Evolutionary conservation across 2,329 filamentous ascomycete species (phyloP).

Genomic region (Zymoseptoria ardabiliae): DNA sequence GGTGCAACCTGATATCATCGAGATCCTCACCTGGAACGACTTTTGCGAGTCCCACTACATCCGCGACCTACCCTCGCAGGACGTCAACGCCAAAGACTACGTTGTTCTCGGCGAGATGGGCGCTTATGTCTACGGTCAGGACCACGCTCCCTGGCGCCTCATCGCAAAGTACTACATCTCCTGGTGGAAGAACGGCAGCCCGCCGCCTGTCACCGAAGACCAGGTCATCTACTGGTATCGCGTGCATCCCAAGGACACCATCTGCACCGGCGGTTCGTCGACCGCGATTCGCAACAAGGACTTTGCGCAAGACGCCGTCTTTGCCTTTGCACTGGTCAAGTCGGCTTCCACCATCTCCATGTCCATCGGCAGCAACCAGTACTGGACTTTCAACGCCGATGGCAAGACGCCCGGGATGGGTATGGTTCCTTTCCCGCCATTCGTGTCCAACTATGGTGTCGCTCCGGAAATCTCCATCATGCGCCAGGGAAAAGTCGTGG

Average conservation of each 20-base stretch:
- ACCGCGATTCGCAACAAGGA: constrained; percentile 28
- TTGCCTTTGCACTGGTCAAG: constrained; percentile 32
- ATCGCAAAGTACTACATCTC: constrained; percentile 33
- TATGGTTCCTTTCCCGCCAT: constrained; percentile 28
- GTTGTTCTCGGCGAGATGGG: constrained; percentile 29
- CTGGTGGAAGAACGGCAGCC: constrained; percentile 31
- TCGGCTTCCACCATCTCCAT: constrained; percentile 27
- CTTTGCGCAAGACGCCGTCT: constrained; percentile 31
- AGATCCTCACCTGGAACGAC: constrained; percentile 35
- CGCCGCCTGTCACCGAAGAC: constrained; percentile 29
- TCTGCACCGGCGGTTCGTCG: constrained; percentile 27
- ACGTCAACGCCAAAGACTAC: constrained; percentile 24
- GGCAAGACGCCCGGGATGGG: constrained; percentile 25
- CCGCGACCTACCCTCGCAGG: constrained; percentile 29
- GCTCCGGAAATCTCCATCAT: constrained; percentile 29
- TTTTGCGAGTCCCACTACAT: constrained; percentile 35
- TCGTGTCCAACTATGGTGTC: constrained; percentile 22
- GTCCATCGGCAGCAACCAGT: constrained; percentile 29
- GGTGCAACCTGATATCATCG: constrained; percentile 33
- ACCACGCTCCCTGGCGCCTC: constrained; percentile 33
- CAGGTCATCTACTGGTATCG: constrained; percentile 36
- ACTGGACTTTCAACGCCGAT: constrained; percentile 29
- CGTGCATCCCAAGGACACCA: constrained; percentile 30
- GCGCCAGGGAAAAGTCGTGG: constrained; percentile 22
- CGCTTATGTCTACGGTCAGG: constrained; percentile 31